These are phyloP conservation scores for Apophysomyces trapeziformis DNA, from an alignment of 371 early-diverging fungal species.

Conservation along the genomic window DNA sequence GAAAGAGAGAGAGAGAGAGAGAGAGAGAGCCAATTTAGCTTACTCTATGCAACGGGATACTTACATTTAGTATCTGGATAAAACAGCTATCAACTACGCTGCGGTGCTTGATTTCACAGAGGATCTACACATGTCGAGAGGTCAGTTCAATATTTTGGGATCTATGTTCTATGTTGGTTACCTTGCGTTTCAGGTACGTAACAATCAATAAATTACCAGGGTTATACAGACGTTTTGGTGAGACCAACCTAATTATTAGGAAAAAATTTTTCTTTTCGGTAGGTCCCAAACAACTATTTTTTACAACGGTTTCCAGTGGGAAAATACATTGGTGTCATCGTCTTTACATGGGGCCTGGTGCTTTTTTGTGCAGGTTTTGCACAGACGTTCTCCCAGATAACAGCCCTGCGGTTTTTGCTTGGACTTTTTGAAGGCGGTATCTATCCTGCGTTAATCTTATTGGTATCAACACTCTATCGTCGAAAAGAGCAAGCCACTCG, in stretches of 20 bases:
- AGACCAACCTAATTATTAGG: no score
- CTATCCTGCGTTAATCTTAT: slow-evolving; percentile 28
- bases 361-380: slow-evolving; percentile 30
- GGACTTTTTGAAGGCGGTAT: slow-evolving; percentile 37
- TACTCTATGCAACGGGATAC: background rate
- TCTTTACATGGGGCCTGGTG: slow-evolving; percentile 40
- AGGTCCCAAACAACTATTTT: slow-evolving; percentile 52
- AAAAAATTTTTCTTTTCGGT: background rate
- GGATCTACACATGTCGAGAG: slow-evolving; percentile 25
- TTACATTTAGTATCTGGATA: slow-evolving; percentile 37
- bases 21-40: background rate
- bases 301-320: slow-evolving; percentile 40
- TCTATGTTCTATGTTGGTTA: slow-evolving; percentile 44
- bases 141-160: slow-evolving; percentile 36
- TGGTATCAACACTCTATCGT: slow-evolving; percentile 29
- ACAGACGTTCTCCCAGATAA: slow-evolving; percentile 36
- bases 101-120: slow-evolving; percentile 35
- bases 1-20: background rate
- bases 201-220: background rate
- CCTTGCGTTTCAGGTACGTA: slow-evolving; percentile 32
- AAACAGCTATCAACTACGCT: slow-evolving; percentile 36
- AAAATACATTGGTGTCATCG: slow-evolving; percentile 38
- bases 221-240: no score
- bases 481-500: slow-evolving; percentile 31
- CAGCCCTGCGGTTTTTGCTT: slow-evolving; percentile 42